Percentiles rank a stretch among this genome's conserved stretches.
Evolutionary conservation across 495 filamentous ascomycete genomes (phyloP).

Genomic region (Neurospora discreta): DNA sequence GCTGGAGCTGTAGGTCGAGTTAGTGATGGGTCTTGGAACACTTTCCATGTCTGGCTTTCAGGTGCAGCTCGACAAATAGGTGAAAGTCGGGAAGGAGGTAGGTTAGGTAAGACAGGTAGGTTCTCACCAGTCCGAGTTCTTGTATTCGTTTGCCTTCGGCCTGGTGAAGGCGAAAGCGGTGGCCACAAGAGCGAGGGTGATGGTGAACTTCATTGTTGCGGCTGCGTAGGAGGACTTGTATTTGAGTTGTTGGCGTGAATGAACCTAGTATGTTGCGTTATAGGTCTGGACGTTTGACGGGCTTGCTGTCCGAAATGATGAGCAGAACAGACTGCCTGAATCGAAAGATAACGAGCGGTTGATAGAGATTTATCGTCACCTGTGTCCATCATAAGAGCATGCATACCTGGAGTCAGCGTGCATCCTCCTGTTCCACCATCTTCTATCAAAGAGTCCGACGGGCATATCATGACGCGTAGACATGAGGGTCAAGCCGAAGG

Average conservation of each 20-base stretch:
- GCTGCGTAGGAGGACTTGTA: background rate
- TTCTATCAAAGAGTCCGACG: background rate
- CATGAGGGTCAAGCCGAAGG: background rate
- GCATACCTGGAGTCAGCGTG: no score
- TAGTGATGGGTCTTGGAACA: background rate
- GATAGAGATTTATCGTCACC: background rate
- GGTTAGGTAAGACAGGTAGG: background rate
- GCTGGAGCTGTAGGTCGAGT: background rate
- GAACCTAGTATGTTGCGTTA: background rate
- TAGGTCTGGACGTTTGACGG: background rate
- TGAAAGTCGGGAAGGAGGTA: background rate
- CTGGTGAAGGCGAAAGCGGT: background rate
- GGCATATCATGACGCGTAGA: background rate
- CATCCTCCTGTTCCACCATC: background rate
- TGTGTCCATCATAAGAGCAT: background rate
- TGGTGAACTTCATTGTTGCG: background rate
- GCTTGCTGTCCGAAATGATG: background rate
- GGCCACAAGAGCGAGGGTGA: background rate
- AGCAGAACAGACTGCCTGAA: background rate
- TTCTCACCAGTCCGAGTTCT: background rate
- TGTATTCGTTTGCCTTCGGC: background rate
- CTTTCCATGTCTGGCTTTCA: background rate
- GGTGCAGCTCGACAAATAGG: background rate
- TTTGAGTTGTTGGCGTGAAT: background rate
- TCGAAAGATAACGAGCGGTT: background rate